Conservation (phyloP, 1,284 basidiomycete genomes). For the Anthracocystis panici-leucophaei region DNA sequence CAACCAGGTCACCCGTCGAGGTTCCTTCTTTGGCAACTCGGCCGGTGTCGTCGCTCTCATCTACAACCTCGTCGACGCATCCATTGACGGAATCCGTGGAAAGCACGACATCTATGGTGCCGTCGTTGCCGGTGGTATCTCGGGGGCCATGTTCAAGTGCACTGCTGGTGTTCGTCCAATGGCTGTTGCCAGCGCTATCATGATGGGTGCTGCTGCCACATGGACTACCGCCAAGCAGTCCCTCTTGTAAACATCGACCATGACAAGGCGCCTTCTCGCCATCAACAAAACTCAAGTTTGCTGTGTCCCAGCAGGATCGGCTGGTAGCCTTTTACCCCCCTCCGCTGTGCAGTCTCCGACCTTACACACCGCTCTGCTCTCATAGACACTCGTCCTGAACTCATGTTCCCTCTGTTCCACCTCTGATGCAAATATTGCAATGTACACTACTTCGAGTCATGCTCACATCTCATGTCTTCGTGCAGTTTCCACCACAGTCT, state of each 20-base stretch:
- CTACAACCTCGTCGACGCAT: conserved; percentile 96
- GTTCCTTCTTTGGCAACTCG: conserved; percentile 97
- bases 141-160: conserved; percentile 91
- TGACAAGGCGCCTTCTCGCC: neutral
- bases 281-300: too few species aligned
- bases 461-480: conserved; percentile 13
- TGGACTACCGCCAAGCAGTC: conserved; percentile 76
- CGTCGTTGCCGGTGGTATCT: conserved; percentile 90
- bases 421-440: conserved; percentile 16
- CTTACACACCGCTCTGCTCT: conserved; percentile 38
- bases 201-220: conserved; percentile 86
- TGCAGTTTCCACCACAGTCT: neutral
- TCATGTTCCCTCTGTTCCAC: neutral
- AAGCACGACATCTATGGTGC: conserved; percentile 91
- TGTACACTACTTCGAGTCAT: conserved; percentile 40
- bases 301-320: too few species aligned
- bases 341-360: too few species aligned
- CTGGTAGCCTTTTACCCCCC: too few species aligned
- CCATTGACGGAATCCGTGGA: conserved; percentile 87
- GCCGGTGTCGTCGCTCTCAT: conserved; percentile 95
- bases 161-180: conserved; percentile 93
- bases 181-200: conserved; percentile 85
- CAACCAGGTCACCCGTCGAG: conserved; percentile 95
- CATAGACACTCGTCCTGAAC: conserved; percentile 16
- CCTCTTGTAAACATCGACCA: conserved; percentile 27